Evolutionary conservation across 2,329 filamentous ascomycete species (phyloP).

Genomic region (Biscogniauxia mediterranea): DNA sequence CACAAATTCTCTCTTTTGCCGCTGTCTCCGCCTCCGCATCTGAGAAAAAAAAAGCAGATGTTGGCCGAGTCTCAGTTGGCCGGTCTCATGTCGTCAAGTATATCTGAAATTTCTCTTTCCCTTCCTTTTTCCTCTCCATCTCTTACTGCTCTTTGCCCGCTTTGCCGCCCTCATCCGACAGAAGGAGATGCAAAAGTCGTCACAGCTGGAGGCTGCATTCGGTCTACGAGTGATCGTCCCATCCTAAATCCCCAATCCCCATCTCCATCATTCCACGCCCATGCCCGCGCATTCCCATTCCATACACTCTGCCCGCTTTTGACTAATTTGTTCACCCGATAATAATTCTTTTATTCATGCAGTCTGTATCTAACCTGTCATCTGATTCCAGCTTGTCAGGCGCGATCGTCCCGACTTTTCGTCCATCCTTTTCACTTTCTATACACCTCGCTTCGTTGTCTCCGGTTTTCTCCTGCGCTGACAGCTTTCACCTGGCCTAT

Average conservation of each 20-base stretch:
- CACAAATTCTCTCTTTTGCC: conserved; percentile 8
- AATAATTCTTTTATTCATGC: conserved; percentile 19
- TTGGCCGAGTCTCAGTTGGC: conserved; percentile 3
- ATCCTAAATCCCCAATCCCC: conserved; percentile 5
- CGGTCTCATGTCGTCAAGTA: conserved; percentile 9
- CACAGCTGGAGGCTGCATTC: conserved; percentile 22
- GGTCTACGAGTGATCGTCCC: conserved; percentile 25
- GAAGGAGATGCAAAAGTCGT: conserved; percentile 21
- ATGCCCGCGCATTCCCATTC: conserved; percentile 9
- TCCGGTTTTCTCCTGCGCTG: background rate
- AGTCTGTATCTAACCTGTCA: conserved; percentile 19
- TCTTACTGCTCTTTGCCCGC: background rate
- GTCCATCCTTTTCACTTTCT: conserved; percentile 16
- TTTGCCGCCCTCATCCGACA: conserved; percentile 23
- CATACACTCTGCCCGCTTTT: conserved; percentile 14
- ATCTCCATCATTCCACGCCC: background rate
- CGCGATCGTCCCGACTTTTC: conserved; percentile 17
- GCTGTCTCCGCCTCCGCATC: background rate
- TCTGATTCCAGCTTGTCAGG: conserved; percentile 21
- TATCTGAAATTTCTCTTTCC: conserved; percentile 1
- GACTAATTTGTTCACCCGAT: conserved; percentile 26
- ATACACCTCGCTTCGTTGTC: background rate
- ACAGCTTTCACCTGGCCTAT: background rate
- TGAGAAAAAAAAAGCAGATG: conserved; percentile 1
- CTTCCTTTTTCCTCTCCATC: too few species aligned